Conservation (phyloP, 164 flowering plant genomes). For the Vitis rupestris region DNA sequence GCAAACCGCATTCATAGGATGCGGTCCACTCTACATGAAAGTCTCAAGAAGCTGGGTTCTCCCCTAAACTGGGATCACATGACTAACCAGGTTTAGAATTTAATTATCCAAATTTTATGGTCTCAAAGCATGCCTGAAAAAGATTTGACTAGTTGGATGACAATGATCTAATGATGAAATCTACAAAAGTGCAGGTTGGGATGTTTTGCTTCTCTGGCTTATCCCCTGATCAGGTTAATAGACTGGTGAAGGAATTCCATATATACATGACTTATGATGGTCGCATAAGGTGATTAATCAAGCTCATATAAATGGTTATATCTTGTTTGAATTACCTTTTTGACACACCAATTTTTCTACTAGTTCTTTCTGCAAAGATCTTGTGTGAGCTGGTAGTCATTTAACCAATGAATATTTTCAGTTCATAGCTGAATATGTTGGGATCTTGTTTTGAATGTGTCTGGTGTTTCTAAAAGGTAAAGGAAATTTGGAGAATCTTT, state of each 20-base stretch:
- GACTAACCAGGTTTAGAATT: slow-evolving; percentile 31
- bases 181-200: slow-evolving; percentile 24
- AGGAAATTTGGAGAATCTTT: too few relatives aligned
- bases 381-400: too few relatives aligned
- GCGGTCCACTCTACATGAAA: slow-evolving; percentile 21
- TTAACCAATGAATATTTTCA: too few relatives aligned
- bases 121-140: not conserved
- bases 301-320: not conserved
- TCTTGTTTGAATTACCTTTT: not conserved
- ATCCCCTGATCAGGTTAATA: slow-evolving; percentile 25
- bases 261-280: slow-evolving; percentile 33
- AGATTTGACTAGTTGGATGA: not conserved
- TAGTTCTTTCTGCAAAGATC: too few relatives aligned
- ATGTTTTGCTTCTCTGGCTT: slow-evolving; percentile 39
- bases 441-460: too few relatives aligned
- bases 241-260: slow-evolving; percentile 25
- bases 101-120: not conserved
- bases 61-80: slow-evolving; percentile 33
- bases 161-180: not conserved
- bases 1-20: slow-evolving; percentile 21
- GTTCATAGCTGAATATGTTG: too few relatives aligned
- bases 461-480: too few relatives aligned
- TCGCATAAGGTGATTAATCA: slow-evolving; percentile 28
- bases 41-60: slow-evolving; percentile 28
- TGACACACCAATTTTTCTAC: too few relatives aligned